Percentiles rank a stretch among this genome's conserved stretches.
These are phyloP conservation scores for Aphanoascus verrucosus DNA, from an alignment of 2,329 filamentous ascomycete species.

Conservation along the genomic window DNA sequence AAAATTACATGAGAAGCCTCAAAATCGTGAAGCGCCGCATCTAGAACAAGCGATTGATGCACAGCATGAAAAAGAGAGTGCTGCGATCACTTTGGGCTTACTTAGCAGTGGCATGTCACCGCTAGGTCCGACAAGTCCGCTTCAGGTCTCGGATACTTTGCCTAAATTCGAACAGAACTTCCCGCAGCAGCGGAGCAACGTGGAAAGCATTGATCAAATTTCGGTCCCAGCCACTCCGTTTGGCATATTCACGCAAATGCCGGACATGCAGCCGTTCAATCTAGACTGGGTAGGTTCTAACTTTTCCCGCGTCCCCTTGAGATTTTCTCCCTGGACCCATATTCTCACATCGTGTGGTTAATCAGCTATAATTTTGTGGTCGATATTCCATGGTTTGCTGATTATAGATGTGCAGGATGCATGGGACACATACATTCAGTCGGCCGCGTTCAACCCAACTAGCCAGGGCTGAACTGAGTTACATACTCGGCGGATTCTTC, in stretches of 20 bases:
- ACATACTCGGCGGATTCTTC: slow-evolving; percentile 22
- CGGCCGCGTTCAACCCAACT: slow-evolving; percentile 37
- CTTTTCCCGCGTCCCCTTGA: background rate
- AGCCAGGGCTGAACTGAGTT: slow-evolving; percentile 32
- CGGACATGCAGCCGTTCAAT: slow-evolving; percentile 45
- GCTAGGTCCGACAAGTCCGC: slow-evolving; percentile 25
- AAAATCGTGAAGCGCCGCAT: slow-evolving; percentile 22
- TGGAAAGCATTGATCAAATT: slow-evolving; percentile 23
- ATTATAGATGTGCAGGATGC: slow-evolving; percentile 42
- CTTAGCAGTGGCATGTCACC: slow-evolving; percentile 53
- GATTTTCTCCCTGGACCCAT: background rate
- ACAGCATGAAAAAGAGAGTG: slow-evolving; percentile 51
- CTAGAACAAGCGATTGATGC: slow-evolving; percentile 25
- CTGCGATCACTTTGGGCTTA: slow-evolving; percentile 61
- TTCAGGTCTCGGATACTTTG: slow-evolving; percentile 23
- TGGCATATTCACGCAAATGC: slow-evolving; percentile 45
- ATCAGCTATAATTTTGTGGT: background rate
- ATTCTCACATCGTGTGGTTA: background rate
- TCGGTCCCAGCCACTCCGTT: slow-evolving; percentile 43
- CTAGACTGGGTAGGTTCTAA: slow-evolving; percentile 52
- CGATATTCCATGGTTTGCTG: background rate
- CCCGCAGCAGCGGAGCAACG: slow-evolving; percentile 21
- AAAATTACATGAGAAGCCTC: slow-evolving; percentile 48
- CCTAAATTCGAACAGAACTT: slow-evolving; percentile 20
- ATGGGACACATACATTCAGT: slow-evolving; percentile 60